A percentile compares a stretch with the other conserved stretches of the same genome.
Conservation (phyloP, 2,329 filamentous ascomycete species). For the Aspergillus uvarum region DNA sequence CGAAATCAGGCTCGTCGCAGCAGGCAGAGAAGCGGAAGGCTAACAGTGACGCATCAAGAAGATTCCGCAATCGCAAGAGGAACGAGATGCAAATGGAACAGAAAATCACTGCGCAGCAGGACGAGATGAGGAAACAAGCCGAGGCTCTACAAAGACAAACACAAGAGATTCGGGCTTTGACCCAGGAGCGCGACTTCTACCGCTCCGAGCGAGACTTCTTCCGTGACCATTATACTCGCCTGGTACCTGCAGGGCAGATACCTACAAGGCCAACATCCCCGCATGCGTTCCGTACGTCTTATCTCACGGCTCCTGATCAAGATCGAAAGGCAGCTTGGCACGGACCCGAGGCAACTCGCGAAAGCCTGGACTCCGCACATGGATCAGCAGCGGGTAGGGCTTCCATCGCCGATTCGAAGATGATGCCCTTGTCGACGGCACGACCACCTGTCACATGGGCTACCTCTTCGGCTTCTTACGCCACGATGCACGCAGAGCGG, state of each 20-base stretch:
- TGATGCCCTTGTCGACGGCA: constrained; percentile 3
- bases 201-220: constrained; percentile 43
- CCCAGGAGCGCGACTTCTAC: constrained; percentile 41
- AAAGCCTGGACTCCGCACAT: constrained; percentile 9
- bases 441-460: constrained; percentile 18
- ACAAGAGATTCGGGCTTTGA: constrained; percentile 36
- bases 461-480: constrained; percentile 13
- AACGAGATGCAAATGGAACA: constrained; percentile 42
- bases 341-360: constrained; percentile 9
- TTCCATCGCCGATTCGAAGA: constrained; percentile 1
- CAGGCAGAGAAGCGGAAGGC: constrained; percentile 45
- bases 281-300: constrained; percentile 12
- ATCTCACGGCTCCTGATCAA: constrained; percentile 11
- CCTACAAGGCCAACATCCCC: constrained; percentile 35
- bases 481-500: constrained; percentile 8
- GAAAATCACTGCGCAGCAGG: constrained; percentile 37
- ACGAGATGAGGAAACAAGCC: constrained; percentile 36
- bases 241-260: constrained; percentile 27
- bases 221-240: constrained; percentile 33
- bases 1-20: constrained; percentile 43
- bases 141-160: constrained; percentile 31
- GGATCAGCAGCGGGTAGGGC: not conserved
- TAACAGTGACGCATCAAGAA: constrained; percentile 44
- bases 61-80: constrained; percentile 44
- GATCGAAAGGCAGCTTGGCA: constrained; percentile 14